These are phyloP conservation scores for Lagerstroemia speciosa DNA, from an alignment of 345 rosid genomes.

Conservation along the genomic window DNA sequence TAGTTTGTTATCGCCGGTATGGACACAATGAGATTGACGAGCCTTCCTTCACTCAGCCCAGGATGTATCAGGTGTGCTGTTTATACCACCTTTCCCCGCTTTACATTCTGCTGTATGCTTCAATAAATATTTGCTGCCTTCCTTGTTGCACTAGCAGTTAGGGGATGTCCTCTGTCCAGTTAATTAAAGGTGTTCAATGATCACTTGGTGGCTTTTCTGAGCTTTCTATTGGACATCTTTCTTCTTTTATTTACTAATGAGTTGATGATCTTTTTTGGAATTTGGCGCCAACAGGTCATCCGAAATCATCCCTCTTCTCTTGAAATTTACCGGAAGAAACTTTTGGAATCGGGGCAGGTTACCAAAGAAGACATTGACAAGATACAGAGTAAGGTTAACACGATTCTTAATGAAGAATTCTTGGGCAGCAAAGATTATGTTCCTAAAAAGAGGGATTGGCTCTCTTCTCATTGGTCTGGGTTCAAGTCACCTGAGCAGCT, in stretches of 20 bases:
- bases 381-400: constrained; percentile 13
- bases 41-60: constrained; percentile 20
- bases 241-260: background rate
- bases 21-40: constrained; percentile 23
- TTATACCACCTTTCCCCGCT: background rate
- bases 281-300: constrained; percentile 11
- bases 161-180: background rate
- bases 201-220: background rate
- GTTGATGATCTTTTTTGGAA: background rate
- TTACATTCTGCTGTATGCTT: background rate
- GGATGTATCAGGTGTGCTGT: constrained; percentile 15
- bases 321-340: constrained; percentile 12
- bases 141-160: background rate
- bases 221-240: background rate
- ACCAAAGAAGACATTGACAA: constrained; percentile 13
- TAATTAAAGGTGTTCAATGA: background rate
- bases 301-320: constrained; percentile 18
- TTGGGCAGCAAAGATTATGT: constrained; percentile 17
- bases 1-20: constrained; percentile 19
- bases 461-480: constrained; percentile 21
- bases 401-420: constrained; percentile 19
- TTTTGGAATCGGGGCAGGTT: constrained; percentile 21
- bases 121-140: background rate
- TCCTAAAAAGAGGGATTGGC: constrained; percentile 22
- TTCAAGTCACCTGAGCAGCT: constrained; percentile 23